A percentile compares a stretch with the other conserved stretches of the same genome.
Evolutionary conservation across 179 eudicot species (phyloP).

Genomic region (Patellifolia procumbens): DNA sequence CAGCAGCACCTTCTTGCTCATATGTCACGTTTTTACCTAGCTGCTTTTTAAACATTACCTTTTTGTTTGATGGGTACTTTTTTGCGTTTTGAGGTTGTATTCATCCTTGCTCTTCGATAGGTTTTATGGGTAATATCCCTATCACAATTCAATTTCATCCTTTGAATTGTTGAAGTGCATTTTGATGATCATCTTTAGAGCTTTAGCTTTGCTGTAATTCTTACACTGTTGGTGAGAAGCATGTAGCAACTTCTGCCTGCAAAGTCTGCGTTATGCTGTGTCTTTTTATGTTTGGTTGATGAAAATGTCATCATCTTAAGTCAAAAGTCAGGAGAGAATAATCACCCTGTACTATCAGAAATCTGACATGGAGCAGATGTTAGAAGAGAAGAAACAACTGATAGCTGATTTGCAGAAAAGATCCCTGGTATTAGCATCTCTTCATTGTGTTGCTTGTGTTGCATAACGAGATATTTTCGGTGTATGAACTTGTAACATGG

Average conservation of each 20-base stretch:
- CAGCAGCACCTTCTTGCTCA: not conserved
- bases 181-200: not conserved
- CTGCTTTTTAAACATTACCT: no score
- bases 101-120: not conserved
- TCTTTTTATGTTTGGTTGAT: not conserved
- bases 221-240: not conserved
- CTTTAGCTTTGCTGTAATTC: not conserved
- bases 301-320: no score
- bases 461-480: not conserved
- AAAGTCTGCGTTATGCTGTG: not conserved
- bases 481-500: constrained; percentile 11
- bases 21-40: not conserved
- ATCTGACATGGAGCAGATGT: constrained; percentile 51
- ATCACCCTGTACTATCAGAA: constrained; percentile 39
- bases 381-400: constrained; percentile 55
- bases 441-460: not conserved
- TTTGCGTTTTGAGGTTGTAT: not conserved
- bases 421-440: constrained; percentile 45
- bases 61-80: no score
- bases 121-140: not conserved
- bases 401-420: constrained; percentile 53
- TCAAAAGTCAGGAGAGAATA: not conserved
- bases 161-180: not conserved
- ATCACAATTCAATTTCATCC: not conserved
- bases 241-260: not conserved